These are phyloP conservation scores for Athelia sp. DNA, from an alignment of 1,284 basidiomycete species.

Conservation along the genomic window DNA sequence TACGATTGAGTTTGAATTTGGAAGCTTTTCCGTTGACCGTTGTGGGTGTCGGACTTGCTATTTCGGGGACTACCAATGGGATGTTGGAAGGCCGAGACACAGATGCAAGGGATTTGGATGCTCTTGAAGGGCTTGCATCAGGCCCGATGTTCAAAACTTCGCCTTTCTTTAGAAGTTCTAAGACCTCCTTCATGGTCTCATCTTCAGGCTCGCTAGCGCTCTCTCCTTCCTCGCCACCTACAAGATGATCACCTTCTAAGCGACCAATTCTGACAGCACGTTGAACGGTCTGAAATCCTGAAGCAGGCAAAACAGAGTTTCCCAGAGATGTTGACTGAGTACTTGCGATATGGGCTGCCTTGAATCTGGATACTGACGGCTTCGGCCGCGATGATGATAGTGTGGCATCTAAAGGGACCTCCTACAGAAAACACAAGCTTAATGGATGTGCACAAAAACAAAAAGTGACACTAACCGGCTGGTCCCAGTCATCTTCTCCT, in stretches of 20 bases:
- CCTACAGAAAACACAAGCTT: constrained; percentile 17
- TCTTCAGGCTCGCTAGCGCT: constrained; percentile 56
- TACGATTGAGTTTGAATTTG: constrained; percentile 31
- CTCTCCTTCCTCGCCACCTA: constrained; percentile 49
- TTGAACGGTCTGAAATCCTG: constrained; percentile 47
- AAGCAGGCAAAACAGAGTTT: constrained; percentile 44
- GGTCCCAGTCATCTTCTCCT: constrained; percentile 35
- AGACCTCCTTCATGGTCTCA: constrained; percentile 43
- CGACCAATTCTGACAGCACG: constrained; percentile 58
- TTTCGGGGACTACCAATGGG: constrained; percentile 8
- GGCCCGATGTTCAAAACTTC: constrained; percentile 57
- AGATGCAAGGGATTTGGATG: constrained; percentile 9
- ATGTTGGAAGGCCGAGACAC: background rate
- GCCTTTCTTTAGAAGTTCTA: constrained; percentile 53
- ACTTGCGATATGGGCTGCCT: constrained; percentile 43
- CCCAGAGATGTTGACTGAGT: constrained; percentile 36
- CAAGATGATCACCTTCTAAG: constrained; percentile 48
- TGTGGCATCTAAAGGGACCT: constrained; percentile 35
- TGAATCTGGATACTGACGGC: constrained; percentile 57
- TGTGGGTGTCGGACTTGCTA: constrained; percentile 16
- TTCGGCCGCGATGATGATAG: constrained; percentile 34
- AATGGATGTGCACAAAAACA: constrained; percentile 1
- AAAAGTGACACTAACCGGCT: constrained; percentile 33
- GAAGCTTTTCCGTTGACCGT: constrained; percentile 27
- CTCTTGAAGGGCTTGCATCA: constrained; percentile 18